These are phyloP conservation scores for Spiromastix sp. DNA, from an alignment of 2,329 filamentous ascomycete species.

Conservation along the genomic window DNA sequence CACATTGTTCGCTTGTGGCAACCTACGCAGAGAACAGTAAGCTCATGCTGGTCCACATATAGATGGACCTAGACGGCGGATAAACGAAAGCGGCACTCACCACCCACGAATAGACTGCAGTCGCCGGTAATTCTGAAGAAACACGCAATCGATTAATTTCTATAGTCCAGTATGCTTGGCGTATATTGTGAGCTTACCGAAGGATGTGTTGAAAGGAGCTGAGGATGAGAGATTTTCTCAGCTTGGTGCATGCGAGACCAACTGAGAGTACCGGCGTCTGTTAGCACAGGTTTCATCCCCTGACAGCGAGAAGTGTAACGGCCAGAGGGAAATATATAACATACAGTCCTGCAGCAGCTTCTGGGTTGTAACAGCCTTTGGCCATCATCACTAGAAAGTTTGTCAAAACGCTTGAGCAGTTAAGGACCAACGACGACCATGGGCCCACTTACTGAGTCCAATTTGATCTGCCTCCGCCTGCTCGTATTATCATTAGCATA, in stretches of 20 bases:
- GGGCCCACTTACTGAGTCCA: conserved; percentile 35
- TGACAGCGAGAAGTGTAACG: conserved; percentile 9
- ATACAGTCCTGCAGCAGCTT: conserved; percentile 43
- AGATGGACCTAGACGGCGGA: neutral
- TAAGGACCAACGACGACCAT: neutral
- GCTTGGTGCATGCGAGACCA: conserved; percentile 43
- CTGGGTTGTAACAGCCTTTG: conserved; percentile 49
- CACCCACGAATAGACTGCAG: conserved; percentile 45
- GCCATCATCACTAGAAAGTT: conserved; percentile 47
- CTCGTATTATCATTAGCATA: conserved; percentile 7
- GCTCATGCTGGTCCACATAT: no score
- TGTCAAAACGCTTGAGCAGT: conserved; percentile 10
- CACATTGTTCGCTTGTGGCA: conserved; percentile 29
- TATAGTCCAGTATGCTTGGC: neutral
- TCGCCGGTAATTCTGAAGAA: conserved; percentile 38
- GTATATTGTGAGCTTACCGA: conserved; percentile 23
- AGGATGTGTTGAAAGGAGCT: conserved; percentile 53
- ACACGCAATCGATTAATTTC: conserved; percentile 7
- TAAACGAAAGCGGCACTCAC: conserved; percentile 19
- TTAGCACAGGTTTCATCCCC: no score
- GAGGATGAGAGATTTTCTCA: conserved; percentile 38
- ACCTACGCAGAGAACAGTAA: conserved; percentile 18
- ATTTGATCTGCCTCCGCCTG: conserved; percentile 52
- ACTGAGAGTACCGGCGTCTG: no score
- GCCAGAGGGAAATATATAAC: conserved; percentile 11